Conservation (phyloP, 441 rosid species). For the Bocquillonia castaneifolia region DNA sequence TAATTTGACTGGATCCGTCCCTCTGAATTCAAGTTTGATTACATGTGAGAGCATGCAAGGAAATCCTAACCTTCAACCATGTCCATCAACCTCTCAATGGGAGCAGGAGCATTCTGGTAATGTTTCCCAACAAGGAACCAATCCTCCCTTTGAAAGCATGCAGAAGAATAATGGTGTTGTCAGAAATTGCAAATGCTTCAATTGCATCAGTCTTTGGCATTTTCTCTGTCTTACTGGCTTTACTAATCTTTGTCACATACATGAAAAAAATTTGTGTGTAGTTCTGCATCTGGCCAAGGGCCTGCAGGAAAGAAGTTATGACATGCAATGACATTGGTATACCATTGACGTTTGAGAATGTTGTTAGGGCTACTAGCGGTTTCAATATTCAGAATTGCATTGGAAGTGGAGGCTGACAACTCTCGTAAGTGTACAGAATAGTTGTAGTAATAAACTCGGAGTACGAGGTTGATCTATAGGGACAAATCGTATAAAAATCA, state of each 20-base stretch:
- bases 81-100: conserved; percentile 34
- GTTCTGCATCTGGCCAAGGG: conserved; percentile 28
- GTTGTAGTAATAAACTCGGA: too few relatives aligned
- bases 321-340: conserved; percentile 41
- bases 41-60: conserved; percentile 34
- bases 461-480: too few relatives aligned
- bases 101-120: conserved; percentile 32
- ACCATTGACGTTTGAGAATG: conserved; percentile 43
- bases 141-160: conserved; percentile 25
- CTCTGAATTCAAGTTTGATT: conserved; percentile 24
- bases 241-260: conserved; percentile 29
- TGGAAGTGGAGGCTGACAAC: conserved; percentile 55
- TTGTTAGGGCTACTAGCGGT: conserved; percentile 43
- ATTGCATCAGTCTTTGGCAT: conserved; percentile 38
- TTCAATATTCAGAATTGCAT: conserved; percentile 48
- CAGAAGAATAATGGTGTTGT: conserved; percentile 19
- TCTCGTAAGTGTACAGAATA: too few relatives aligned
- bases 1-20: conserved; percentile 38
- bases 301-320: conserved; percentile 37
- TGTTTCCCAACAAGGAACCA: conserved; percentile 29
- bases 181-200: conserved; percentile 41
- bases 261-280: conserved; percentile 34
- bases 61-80: conserved; percentile 40
- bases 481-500: too few relatives aligned
- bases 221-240: conserved; percentile 37